Evolutionary conservation across 805 yeast species (phyloP), one percentile per base, ranked within the genome.

Genomic region (Wickerhamiella kurtzmanii): DNA sequence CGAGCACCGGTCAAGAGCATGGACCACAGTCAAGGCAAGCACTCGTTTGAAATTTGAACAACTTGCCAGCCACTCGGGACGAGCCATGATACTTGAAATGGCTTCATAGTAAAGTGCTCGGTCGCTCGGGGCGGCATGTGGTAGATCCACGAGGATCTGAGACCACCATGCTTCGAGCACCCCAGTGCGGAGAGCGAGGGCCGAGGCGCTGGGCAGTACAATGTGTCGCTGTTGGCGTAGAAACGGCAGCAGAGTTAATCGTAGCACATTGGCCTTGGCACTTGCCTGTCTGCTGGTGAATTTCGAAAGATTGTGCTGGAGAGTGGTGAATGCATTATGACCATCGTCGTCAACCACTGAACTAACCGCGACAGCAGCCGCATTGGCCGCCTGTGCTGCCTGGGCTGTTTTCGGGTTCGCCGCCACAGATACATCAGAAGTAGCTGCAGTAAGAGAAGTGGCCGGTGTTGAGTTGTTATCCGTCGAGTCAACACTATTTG

Each of bases 21-120:
- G 72, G 43, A 71, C 73, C 45, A 79, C 62, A 1, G 89, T 80
- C 37, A 68, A 65, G n/a, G 67, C 58, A 21, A 82, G 63, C 19
- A 63, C 47, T 15, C 46, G 39, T 22, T 49, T 57, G 40, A 53
- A 61, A 8, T 51, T 37, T 9, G 42, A 40, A 8, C 44, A 48
- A 3, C 52, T 39, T 15, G 46, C 49, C 5, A 45, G 45, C 72
- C 72, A 68, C 46, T 68, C 72, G 2, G 56, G 57, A 2, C 72
- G 62, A 41, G 61, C 48, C 50, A 68, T 48, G 13, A 68, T 41
- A 8, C 67, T 60, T 22, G 67, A 63, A 1, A 69, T 46, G 6
- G 67, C 66, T 49, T 68, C 72, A 38, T 64, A 57, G 50, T 61
- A 67, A 2, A 69, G 68, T 9, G 65, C 55, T 2, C 67, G 49